A percentile compares a stretch with the other conserved stretches of the same genome.
Conservation (phyloP, 768 basidiomycete species). For the Hygrophorus russula region DNA sequence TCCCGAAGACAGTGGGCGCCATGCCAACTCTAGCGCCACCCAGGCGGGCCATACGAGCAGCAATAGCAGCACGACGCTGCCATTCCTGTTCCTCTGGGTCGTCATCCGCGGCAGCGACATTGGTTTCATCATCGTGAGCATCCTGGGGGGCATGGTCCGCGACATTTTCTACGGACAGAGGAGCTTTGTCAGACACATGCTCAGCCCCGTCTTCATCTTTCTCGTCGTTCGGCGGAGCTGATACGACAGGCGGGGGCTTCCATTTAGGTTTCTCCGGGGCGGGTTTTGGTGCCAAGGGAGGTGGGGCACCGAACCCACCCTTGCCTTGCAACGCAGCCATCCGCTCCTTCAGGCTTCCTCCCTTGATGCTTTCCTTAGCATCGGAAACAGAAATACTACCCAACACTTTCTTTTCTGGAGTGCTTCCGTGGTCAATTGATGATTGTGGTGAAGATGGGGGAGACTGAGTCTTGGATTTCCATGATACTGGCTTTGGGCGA, state of each 20-base stretch:
- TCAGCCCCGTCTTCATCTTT: conserved; percentile 8
- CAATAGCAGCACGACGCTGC: conserved; percentile 76
- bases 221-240: conserved; percentile 35
- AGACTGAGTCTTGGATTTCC: conserved; percentile 58
- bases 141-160: conserved; percentile 5
- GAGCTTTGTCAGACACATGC: background rate
- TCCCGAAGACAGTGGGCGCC: conserved; percentile 62
- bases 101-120: conserved; percentile 25
- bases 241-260: conserved; percentile 55
- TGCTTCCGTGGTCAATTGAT: conserved; percentile 7
- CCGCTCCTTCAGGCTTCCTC: conserved; percentile 78
- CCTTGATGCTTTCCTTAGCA: conserved; percentile 80
- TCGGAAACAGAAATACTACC: conserved; percentile 72
- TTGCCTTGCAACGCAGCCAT: conserved; percentile 90
- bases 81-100: conserved; percentile 58
- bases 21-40: conserved; percentile 81
- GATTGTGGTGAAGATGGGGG: conserved; percentile 31
- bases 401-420: conserved; percentile 17
- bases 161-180: background rate
- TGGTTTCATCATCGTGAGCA: conserved; percentile 17
- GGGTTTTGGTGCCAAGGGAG: conserved; percentile 44
- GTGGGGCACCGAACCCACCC: conserved; percentile 65
- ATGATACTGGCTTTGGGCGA: conserved; percentile 61
- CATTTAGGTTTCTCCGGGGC: conserved; percentile 68
- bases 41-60: conserved; percentile 86